phyloP scores from a whole-genome alignment of 768 basidiomycete species.

The Lactarius hatsudake region DNA sequence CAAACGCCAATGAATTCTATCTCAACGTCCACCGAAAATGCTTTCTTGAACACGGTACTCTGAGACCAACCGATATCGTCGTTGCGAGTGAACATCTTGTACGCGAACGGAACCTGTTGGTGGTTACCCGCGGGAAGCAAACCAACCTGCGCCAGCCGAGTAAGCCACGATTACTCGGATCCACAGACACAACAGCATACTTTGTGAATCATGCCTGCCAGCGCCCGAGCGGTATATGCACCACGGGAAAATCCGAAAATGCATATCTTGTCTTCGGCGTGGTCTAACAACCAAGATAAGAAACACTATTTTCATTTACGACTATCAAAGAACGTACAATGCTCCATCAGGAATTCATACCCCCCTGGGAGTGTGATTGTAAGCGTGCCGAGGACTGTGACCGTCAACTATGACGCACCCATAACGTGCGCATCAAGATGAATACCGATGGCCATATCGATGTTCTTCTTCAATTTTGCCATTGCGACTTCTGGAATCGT shows the following conservation, averaged over 20 bases:
- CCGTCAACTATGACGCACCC: constrained; percentile 40
- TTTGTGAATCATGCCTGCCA: constrained; percentile 76
- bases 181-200: constrained; percentile 33
- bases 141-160: constrained; percentile 48
- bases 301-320: not conserved
- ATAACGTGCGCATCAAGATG: constrained; percentile 70
- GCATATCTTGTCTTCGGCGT: constrained; percentile 69
- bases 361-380: constrained; percentile 44
- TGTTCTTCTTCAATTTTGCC: constrained; percentile 50
- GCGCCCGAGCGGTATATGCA: constrained; percentile 65
- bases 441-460: constrained; percentile 60
- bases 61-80: constrained; percentile 60
- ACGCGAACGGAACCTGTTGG: constrained; percentile 77
- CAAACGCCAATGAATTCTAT: constrained; percentile 76
- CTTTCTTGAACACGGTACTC: constrained; percentile 66
- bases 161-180: not conserved
- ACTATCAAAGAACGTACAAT: constrained; percentile 43
- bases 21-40: constrained; percentile 71
- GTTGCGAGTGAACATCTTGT: constrained; percentile 64
- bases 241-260: constrained; percentile 82
- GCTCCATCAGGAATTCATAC: constrained; percentile 78
- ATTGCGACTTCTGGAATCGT: constrained; percentile 57
- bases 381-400: not conserved
- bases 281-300: constrained; percentile 41
- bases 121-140: constrained; percentile 67